A percentile compares a stretch with the other conserved stretches of the same genome.
Evolutionary conservation across 139 green algal species (phyloP).

Genomic region (Chlamydomonas sp.): DNA sequence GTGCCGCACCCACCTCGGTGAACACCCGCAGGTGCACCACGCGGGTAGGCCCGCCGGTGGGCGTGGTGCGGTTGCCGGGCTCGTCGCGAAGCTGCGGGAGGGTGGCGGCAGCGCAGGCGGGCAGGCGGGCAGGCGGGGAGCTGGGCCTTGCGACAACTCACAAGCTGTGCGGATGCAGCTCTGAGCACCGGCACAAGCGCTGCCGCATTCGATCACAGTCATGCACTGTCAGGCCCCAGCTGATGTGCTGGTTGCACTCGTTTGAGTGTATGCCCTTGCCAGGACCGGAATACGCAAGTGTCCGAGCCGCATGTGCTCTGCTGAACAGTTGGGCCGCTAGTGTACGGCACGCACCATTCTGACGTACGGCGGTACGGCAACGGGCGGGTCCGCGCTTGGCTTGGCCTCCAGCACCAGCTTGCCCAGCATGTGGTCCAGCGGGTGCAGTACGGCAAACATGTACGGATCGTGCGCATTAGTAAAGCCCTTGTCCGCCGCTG

Average conservation of each 20-base stretch:
- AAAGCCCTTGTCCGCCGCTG: no score
- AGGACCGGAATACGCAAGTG: no score
- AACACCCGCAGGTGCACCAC: conserved; percentile 17
- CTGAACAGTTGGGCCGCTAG: background rate
- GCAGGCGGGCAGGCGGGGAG: no score
- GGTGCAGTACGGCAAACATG: conserved; percentile 3
- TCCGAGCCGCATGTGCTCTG: background rate
- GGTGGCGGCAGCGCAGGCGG: background rate
- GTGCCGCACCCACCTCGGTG: background rate
- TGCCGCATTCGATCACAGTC: no score
- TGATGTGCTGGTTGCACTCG: no score
- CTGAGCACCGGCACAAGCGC: no score
- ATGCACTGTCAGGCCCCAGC: no score
- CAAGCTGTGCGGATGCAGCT: no score
- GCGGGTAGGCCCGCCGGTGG: background rate
- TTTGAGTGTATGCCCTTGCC: no score
- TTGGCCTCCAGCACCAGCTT: conserved; percentile 18
- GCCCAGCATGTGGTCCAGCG: conserved; percentile 13
- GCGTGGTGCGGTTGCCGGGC: background rate
- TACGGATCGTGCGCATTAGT: no score
- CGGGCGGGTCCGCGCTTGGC: background rate
- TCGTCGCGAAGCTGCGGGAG: background rate
- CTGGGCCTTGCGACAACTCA: no score
- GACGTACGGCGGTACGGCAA: conserved; percentile 36
- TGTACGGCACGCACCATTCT: background rate